Conservation (phyloP, 2,329 filamentous ascomycete genomes). For the Diaporthe longicolla region DNA sequence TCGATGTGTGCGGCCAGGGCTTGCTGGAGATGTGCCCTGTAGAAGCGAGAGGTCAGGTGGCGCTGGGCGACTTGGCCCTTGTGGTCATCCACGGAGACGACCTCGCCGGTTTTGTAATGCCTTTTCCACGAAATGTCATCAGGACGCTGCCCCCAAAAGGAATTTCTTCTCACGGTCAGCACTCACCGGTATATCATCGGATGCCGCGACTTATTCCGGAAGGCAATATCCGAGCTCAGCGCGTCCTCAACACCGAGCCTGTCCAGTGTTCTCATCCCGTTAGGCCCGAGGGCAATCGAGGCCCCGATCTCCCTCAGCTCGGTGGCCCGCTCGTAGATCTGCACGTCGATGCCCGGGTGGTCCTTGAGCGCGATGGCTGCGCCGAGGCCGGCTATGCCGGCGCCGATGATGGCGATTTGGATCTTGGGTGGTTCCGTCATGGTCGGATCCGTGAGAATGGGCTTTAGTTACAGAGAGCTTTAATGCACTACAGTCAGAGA, state of each 20-base stretch:
- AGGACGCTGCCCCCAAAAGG: too few species aligned
- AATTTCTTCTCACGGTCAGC: too few species aligned
- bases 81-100: constrained; percentile 59
- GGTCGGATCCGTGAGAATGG: neutral
- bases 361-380: constrained; percentile 57
- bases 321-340: constrained; percentile 64
- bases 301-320: constrained; percentile 64
- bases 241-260: constrained; percentile 64
- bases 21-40: constrained; percentile 64
- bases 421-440: constrained; percentile 45
- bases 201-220: constrained; percentile 56
- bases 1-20: constrained; percentile 62
- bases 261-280: constrained; percentile 66
- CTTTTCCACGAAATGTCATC: constrained; percentile 43
- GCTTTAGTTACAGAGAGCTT: too few species aligned
- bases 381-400: constrained; percentile 65
- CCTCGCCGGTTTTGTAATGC: constrained; percentile 60
- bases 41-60: constrained; percentile 61
- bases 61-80: constrained; percentile 53
- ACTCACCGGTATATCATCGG: constrained; percentile 62
- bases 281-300: constrained; percentile 65
- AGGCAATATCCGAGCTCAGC: constrained; percentile 56
- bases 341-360: constrained; percentile 58
- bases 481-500: too few species aligned
- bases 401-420: constrained; percentile 62